Evolutionary conservation across 345 rosid genomes (phyloP).

Genomic region (Raphanus raphanistrum): DNA sequence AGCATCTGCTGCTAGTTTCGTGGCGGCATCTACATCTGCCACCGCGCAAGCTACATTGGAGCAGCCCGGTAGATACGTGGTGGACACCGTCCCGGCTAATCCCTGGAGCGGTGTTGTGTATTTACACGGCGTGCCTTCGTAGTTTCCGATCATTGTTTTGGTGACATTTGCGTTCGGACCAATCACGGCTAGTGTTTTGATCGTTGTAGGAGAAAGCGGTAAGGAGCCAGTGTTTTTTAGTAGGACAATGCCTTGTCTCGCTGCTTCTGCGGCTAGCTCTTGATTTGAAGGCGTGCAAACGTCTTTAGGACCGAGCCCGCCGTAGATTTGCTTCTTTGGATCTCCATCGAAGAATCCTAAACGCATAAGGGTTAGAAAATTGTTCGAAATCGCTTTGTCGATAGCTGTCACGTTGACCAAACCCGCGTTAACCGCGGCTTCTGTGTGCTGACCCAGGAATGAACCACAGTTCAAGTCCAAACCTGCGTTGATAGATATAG

Average conservation of each 20-base stretch:
- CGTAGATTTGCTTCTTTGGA: conserved; percentile 71
- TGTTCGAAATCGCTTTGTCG: conserved; percentile 70
- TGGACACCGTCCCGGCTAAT: conserved; percentile 52
- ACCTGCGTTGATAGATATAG: conserved; percentile 68
- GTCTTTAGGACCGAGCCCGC: conserved; percentile 72
- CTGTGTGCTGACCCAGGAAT: conserved; percentile 75
- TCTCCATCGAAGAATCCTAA: conserved; percentile 94
- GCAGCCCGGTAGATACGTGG: conserved; percentile 69
- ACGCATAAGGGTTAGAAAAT: conserved; percentile 79
- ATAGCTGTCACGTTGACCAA: conserved; percentile 56
- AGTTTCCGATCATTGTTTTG: conserved; percentile 94
- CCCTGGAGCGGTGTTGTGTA: conserved; percentile 88
- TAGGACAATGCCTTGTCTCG: conserved; percentile 93
- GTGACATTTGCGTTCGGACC: conserved; percentile 95
- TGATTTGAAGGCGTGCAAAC: conserved; percentile 72
- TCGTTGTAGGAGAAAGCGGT: conserved; percentile 64
- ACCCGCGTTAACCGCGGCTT: conserved; percentile 70
- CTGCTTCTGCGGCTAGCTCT: conserved; percentile 82
- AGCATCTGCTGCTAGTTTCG: conserved; percentile 54
- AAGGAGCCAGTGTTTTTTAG: conserved; percentile 69
- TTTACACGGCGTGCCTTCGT: conserved; percentile 86
- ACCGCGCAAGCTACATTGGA: conserved; percentile 60
- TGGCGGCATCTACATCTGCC: conserved; percentile 61
- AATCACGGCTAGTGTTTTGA: conserved; percentile 71
- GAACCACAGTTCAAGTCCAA: conserved; percentile 83